Percentiles rank a stretch among this genome's conserved stretches.
phyloP scores from a whole-genome alignment of 768 basidiomycete species.

The Rhizopogon sp. region DNA sequence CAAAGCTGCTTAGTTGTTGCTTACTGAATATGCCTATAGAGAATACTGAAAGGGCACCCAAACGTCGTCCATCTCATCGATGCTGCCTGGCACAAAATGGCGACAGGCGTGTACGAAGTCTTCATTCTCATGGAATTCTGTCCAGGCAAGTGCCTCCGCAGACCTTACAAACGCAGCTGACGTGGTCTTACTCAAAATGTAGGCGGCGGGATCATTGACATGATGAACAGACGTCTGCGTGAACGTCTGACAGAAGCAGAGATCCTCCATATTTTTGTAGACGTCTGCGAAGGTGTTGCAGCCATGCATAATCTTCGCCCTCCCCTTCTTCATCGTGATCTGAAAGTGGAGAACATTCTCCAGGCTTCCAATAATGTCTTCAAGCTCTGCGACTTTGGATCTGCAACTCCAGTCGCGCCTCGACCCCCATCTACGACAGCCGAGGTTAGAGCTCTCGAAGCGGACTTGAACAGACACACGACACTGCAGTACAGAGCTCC shows the following conservation, averaged over 20 bases:
- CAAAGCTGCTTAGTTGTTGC: conserved; percentile 8
- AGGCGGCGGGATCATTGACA: conserved; percentile 99
- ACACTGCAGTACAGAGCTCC: conserved; percentile 98
- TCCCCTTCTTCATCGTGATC: conserved; percentile 90
- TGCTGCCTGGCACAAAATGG: conserved; percentile 83
- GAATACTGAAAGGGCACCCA: conserved; percentile 86
- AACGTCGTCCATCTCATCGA: conserved; percentile 96
- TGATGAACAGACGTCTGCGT: conserved; percentile 96
- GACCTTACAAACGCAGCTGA: background rate
- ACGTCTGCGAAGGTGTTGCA: conserved; percentile 95
- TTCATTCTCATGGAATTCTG: conserved; percentile 99
- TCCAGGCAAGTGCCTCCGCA: conserved; percentile 46
- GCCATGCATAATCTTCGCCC: conserved; percentile 94
- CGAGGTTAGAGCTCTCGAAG: conserved; percentile 84
- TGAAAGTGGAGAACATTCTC: conserved; percentile 98
- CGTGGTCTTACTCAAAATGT: conserved; percentile 6
- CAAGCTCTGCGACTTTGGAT: conserved; percentile 98
- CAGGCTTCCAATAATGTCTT: conserved; percentile 79
- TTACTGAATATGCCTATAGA: conserved; percentile 44
- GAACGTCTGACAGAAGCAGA: conserved; percentile 94
- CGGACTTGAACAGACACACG: conserved; percentile 91
- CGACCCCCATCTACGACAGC: conserved; percentile 72
- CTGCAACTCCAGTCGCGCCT: conserved; percentile 68
- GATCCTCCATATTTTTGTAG: conserved; percentile 96
- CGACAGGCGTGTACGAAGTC: conserved; percentile 86